Evolutionary conservation across 2,329 filamentous ascomycete species (phyloP).

Genomic region (Talaromyces sp.): DNA sequence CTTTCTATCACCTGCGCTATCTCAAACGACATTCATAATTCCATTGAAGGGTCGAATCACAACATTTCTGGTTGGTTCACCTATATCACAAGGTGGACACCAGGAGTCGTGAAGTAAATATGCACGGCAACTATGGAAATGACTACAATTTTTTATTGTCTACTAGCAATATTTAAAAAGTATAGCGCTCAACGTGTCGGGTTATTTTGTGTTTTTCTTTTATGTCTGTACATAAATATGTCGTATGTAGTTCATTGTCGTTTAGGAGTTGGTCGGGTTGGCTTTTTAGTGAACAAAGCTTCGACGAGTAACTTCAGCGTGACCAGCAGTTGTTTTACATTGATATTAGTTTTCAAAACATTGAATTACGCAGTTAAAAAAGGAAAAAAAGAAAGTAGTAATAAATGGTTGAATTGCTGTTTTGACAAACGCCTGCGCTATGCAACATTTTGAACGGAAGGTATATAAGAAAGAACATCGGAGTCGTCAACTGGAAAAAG

Average conservation of each 20-base stretch:
- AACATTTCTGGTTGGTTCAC: neutral
- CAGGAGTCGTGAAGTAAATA: neutral
- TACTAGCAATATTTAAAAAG: neutral
- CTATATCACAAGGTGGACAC: neutral
- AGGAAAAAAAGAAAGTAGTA: neutral
- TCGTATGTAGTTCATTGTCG: neutral
- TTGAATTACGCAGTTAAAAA: neutral
- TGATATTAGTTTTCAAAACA: neutral
- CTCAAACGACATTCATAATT: neutral
- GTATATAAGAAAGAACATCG: slow-evolving; percentile 10
- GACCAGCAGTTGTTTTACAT: neutral
- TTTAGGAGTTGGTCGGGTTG: neutral
- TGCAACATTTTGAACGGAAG: slow-evolving; percentile 23
- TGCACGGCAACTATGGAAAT: neutral
- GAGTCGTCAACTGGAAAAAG: slow-evolving; percentile 10
- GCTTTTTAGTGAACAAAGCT: neutral
- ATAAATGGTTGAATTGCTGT: neutral
- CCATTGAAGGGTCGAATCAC: neutral
- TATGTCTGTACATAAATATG: neutral
- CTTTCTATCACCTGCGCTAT: neutral
- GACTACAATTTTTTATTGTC: neutral
- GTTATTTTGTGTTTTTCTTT: neutral
- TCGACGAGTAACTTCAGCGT: neutral
- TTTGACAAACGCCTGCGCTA: slow-evolving; percentile 38
- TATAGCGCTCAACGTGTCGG: neutral